A percentile compares a stretch with the other conserved stretches of the same genome.
phyloP scores from a whole-genome alignment of 352 stramenopile species.

The Thraustotheca clavata region DNA sequence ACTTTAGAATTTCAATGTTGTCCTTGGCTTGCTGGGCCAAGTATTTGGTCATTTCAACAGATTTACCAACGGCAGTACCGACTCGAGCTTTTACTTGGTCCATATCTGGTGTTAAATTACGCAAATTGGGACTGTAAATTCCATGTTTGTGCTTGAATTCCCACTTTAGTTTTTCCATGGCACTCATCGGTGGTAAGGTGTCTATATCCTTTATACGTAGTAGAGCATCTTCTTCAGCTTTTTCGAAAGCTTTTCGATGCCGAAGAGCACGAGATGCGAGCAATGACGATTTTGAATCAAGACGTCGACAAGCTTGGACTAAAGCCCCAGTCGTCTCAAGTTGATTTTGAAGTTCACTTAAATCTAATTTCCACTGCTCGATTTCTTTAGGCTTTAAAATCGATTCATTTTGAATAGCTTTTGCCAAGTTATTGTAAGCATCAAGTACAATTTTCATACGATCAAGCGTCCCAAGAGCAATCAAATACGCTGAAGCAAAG shows the following conservation, averaged over 20 bases:
- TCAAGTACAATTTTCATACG: background rate
- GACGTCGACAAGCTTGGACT: slow-evolving; percentile 10
- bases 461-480: background rate
- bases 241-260: background rate
- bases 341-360: background rate
- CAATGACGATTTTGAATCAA: slow-evolving; percentile 2
- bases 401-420: slow-evolving; percentile 10
- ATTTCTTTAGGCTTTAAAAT: slow-evolving; percentile 10
- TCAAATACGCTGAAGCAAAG: slow-evolving; percentile 10
- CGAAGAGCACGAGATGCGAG: background rate
- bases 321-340: slow-evolving; percentile 9
- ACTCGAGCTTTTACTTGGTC: background rate
- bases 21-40: slow-evolving; percentile 17
- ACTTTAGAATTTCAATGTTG: slow-evolving; percentile 22
- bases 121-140: slow-evolving; percentile 1
- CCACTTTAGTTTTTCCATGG: slow-evolving; percentile 1
- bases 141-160: slow-evolving; percentile 18
- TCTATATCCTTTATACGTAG: background rate
- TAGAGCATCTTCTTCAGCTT: slow-evolving; percentile 2
- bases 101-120: slow-evolving; percentile 10
- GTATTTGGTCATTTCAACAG: background rate
- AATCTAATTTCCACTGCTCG: background rate
- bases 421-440: slow-evolving; percentile 17
- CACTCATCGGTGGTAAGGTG: background rate
- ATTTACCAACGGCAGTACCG: background rate